A percentile compares a stretch with the other conserved stretches of the same genome.
These are phyloP conservation scores for Aspergillus diversus DNA, from an alignment of 495 filamentous ascomycete species.

Conservation along the genomic window DNA sequence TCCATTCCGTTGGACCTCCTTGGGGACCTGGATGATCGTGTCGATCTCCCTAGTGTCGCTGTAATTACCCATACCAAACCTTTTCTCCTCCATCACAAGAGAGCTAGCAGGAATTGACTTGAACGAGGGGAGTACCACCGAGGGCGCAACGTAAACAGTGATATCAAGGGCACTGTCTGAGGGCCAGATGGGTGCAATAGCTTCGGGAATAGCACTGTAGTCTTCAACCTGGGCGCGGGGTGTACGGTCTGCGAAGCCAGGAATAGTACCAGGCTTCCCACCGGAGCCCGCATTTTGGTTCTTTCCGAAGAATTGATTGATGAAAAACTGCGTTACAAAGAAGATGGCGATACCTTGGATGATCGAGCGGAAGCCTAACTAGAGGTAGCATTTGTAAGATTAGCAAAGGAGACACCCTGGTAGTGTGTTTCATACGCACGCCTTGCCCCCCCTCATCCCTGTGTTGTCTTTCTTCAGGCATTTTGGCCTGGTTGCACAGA, in stretches of 20 bases:
- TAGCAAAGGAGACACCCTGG: slow-evolving; percentile 14
- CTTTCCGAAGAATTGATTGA: slow-evolving; percentile 61
- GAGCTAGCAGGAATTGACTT: slow-evolving; percentile 55
- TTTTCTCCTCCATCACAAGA: slow-evolving; percentile 77
- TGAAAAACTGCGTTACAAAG: slow-evolving; percentile 64
- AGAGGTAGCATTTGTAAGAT: slow-evolving; percentile 27
- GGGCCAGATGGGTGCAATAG: slow-evolving; percentile 87
- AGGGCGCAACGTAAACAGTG: slow-evolving; percentile 78
- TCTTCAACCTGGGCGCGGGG: slow-evolving; percentile 59
- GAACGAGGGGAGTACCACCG: slow-evolving; percentile 68
- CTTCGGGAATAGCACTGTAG: slow-evolving; percentile 75
- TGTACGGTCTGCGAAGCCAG: slow-evolving; percentile 68
- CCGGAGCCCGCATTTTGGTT: slow-evolving; percentile 47
- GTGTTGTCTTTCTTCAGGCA: slow-evolving; percentile 50
- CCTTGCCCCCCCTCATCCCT: slow-evolving; percentile 41
- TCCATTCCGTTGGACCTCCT: slow-evolving; percentile 84
- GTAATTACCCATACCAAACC: slow-evolving; percentile 79
- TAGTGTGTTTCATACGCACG: slow-evolving; percentile 35
- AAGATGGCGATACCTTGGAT: slow-evolving; percentile 73
- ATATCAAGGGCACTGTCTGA: slow-evolving; percentile 78
- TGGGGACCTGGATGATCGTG: slow-evolving; percentile 76
- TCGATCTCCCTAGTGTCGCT: slow-evolving; percentile 77
- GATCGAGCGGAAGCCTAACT: slow-evolving; percentile 59
- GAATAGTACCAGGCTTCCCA: slow-evolving; percentile 57
- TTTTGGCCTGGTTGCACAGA: slow-evolving; percentile 30